A percentile compares a stretch with the other conserved stretches of the same genome.
These are phyloP conservation scores for Gossypium bickii DNA, from an alignment of 345 rosid genomes.

Conservation along the genomic window DNA sequence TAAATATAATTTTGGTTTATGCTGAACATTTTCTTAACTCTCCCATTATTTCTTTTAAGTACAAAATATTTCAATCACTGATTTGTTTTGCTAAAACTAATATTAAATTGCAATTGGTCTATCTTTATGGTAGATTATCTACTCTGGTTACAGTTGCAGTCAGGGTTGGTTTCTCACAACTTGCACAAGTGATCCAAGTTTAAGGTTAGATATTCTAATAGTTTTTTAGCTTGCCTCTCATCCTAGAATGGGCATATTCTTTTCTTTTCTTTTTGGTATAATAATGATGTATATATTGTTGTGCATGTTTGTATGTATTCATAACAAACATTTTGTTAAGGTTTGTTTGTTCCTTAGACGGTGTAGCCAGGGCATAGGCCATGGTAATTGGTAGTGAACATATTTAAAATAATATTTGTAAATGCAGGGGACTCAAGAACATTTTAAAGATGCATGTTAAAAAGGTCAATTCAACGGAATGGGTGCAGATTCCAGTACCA, in stretches of 20 bases:
- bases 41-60: not conserved
- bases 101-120: slow-evolving; percentile 8
- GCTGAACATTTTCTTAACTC: not conserved
- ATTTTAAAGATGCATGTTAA: slow-evolving; percentile 71
- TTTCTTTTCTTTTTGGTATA: not conserved
- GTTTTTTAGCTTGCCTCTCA: not conserved
- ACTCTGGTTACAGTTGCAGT: slow-evolving; percentile 84
- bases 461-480: slow-evolving; percentile 73
- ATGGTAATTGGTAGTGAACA: slow-evolving; percentile 4
- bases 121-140: slow-evolving; percentile 61
- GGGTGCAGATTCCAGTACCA: slow-evolving; percentile 89
- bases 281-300: not conserved
- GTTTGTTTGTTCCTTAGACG: not conserved
- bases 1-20: not conserved
- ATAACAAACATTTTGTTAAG: not conserved
- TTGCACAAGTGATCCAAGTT: slow-evolving; percentile 74
- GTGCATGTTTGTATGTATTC: not conserved
- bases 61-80: not conserved
- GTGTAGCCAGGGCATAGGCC: not conserved
- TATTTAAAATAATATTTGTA: slow-evolving; percentile 11
- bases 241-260: not conserved
- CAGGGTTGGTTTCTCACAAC: slow-evolving; percentile 99
- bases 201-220: slow-evolving; percentile 52
- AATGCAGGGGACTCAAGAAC: slow-evolving; percentile 83
- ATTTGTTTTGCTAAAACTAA: slow-evolving; percentile 8